A percentile compares a stretch with the other conserved stretches of the same genome.
Evolutionary conservation across 2,329 filamentous ascomycete genomes (phyloP).

Genomic region (Trichoderma sp.): DNA sequence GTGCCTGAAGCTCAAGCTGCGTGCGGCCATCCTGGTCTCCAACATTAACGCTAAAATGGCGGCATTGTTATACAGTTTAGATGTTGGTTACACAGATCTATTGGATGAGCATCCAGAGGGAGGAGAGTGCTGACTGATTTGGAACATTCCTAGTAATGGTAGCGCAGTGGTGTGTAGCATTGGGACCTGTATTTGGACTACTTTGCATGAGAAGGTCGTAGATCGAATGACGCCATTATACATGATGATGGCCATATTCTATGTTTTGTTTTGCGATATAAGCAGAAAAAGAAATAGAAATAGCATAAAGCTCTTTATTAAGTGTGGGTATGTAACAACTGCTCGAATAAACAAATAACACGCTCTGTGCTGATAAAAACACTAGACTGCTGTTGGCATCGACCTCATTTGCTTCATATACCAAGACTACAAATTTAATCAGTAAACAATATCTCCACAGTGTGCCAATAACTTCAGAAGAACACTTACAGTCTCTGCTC

Average conservation of each 20-base stretch:
- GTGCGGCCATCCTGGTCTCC: background rate
- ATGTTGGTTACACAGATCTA: background rate
- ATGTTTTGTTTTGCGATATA: background rate
- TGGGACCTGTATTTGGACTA: background rate
- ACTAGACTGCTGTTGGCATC: background rate
- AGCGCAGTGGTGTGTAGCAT: background rate
- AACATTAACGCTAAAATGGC: conserved; percentile 23
- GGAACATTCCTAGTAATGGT: background rate
- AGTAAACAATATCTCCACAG: background rate
- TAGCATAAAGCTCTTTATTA: background rate
- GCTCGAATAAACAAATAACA: background rate
- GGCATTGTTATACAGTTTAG: conserved; percentile 6
- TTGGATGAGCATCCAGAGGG: background rate
- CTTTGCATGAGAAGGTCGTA: background rate
- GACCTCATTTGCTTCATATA: background rate
- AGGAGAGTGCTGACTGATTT: background rate
- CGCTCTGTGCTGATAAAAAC: background rate
- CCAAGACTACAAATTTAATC: background rate
- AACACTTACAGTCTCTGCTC: conserved; percentile 22
- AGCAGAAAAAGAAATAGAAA: background rate
- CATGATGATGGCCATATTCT: background rate
- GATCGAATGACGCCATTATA: background rate
- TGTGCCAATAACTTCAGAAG: background rate
- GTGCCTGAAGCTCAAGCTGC: background rate
- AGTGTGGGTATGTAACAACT: background rate